Evolutionary conservation across 2,329 filamentous ascomycete species (phyloP), one percentile per base, ranked within the genome.

Genomic region (Ophiostoma fasciatum): DNA sequence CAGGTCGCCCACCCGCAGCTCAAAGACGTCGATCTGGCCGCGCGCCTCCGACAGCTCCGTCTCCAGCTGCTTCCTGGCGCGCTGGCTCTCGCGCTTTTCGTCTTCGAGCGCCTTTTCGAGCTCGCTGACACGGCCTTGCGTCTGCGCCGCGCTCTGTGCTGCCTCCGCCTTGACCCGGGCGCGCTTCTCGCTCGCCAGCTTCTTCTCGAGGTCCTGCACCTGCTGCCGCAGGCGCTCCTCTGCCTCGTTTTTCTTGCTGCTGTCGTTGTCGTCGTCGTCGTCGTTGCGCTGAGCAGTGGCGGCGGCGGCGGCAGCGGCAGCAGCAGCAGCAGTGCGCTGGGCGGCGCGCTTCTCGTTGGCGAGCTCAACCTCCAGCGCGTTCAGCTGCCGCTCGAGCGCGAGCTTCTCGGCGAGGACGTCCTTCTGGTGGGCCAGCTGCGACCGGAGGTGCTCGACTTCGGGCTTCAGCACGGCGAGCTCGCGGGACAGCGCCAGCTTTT

Each of bases 291-390:
- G n/a, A n/a, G n/a, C n/a, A n/a, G n/a, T 9, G 22, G 8, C 8
- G 23, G 23, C 23, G 12, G 22, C 22, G 22, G 22, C 22, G 22
- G 22, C 22, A 11, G 22, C 22, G 22, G 22, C 22, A 23, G 22
- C 22, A 23, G 22, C 22, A 23, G 22, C 22, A 5, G 56, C 53
- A 4, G 67, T 68, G 35, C 76, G 71, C 45, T 77, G 71, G 8
- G 70, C 63, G 4, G 74, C 68, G n/a, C 75, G 71, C 53, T 75
- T 88, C 52, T 90, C 82, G 45, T 81, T 82, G 45, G 87, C 82
- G 3, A 94, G 65, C 47, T 93, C 81, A 29, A 83, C 75, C 53
- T 93, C 81, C 3, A 87, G 56, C 2, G 78, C 74, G 49, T 69
- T 78, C 20, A 94, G 56, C 55, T 90, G 82, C 31, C 81, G 76